Base-by-base conservation (phyloP, 495 filamentous ascomycete genomes). In the Tuber brumale region DNA sequence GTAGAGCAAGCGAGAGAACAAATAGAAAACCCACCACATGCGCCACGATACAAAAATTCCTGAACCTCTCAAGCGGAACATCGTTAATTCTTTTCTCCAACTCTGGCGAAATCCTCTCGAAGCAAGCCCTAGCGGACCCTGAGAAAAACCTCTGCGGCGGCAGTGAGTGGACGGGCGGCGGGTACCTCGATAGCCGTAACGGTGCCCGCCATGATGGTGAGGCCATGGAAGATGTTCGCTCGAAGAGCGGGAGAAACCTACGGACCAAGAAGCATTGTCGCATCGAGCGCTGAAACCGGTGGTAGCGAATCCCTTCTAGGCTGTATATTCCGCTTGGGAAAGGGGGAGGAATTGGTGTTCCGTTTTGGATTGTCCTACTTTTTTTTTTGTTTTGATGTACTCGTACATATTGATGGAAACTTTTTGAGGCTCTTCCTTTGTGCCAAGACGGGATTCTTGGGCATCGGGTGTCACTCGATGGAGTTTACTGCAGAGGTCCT, bases 11-110 rank as follows among this genome's bases (percentile, higher is more conserved):
- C 16, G 45, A 51, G 57, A 4, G 31, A 66, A 35, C 27, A 18
- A 35, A 35, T 66, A 66, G 57, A 66, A 66, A 39, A 80, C 81
- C 69, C 61, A 82, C 81, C 84, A 99, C 97, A 84, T 99, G 95
- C 8, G 95, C 95, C 73, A 99, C 95, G 82, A 99, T 98, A 83
- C 95, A 99, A 83, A 99, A 94, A 83, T 99, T 99, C 51, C 95
- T 91, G 84, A 93, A 99, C 27, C 94, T 91, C 43, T 94, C 92
- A 77, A 98, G 89, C 7, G 95, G 95, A 76, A 99, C 97, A 1
- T 88, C 90, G 16, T 92, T 87, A 73, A 99, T 98, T 79, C 95
- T 88, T 61, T 85, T 85, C 84, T 98, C 95, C 27, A 97, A 87
- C 44, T 91, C 90, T 7, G 86, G 82, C 16, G 86, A 70, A 7